Evolutionary conservation across 495 filamentous ascomycete species (phyloP).

Genomic region (Massariosphaeria phaeospora): DNA sequence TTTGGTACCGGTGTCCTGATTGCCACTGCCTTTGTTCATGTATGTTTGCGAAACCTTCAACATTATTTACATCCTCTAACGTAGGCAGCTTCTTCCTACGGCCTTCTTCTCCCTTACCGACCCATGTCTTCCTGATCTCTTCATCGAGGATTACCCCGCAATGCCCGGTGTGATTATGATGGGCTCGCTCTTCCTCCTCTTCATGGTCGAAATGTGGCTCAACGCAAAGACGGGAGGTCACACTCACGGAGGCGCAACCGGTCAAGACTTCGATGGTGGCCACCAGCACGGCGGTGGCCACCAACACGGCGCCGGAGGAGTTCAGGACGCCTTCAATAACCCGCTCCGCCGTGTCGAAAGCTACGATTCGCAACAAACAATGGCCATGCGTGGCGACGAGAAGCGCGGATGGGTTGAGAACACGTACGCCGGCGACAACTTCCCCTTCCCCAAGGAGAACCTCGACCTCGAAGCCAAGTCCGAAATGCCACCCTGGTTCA

Average conservation of each 20-base stretch:
- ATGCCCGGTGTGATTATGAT: slow-evolving; percentile 58
- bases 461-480: slow-evolving; percentile 38
- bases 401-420: slow-evolving; percentile 23
- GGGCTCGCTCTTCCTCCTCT: slow-evolving; percentile 52
- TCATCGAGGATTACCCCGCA: slow-evolving; percentile 52
- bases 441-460: slow-evolving; percentile 6
- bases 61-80: background rate
- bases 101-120: slow-evolving; percentile 54
- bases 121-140: slow-evolving; percentile 55
- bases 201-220: slow-evolving; percentile 52
- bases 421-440: slow-evolving; percentile 18
- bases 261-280: slow-evolving; percentile 28
- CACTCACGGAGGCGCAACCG: slow-evolving; percentile 48
- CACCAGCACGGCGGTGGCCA: background rate
- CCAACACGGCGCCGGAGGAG: background rate
- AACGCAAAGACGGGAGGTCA: slow-evolving; percentile 42
- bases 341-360: slow-evolving; percentile 20
- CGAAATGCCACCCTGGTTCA: slow-evolving; percentile 53
- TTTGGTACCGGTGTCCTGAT: slow-evolving; percentile 37
- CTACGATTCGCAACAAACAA: slow-evolving; percentile 27
- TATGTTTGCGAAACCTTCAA: slow-evolving; percentile 15
- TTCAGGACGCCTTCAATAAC: slow-evolving; percentile 19
- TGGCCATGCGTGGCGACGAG: slow-evolving; percentile 16
- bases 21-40: slow-evolving; percentile 35
- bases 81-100: slow-evolving; percentile 48